These are phyloP conservation scores for Didymella pinodella DNA, from an alignment of 2,329 filamentous ascomycete species.

Conservation along the genomic window DNA sequence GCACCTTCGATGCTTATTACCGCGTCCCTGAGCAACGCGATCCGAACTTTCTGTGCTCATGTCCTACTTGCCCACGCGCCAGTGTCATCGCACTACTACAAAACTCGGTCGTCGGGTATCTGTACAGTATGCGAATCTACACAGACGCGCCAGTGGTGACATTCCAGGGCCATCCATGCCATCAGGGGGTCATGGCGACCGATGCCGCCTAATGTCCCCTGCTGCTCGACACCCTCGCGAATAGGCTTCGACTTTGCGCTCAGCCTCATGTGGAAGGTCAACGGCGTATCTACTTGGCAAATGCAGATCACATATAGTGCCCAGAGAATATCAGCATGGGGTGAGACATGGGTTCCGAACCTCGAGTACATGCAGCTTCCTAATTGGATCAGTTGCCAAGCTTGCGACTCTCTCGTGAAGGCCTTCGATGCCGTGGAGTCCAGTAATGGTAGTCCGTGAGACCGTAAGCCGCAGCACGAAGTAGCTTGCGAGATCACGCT, in stretches of 20 bases:
- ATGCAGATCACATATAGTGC: conserved; percentile 22
- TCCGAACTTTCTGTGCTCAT: background rate
- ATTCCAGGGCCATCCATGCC: conserved; percentile 4
- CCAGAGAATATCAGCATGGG: conserved; percentile 10
- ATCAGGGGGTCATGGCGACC: conserved; percentile 9
- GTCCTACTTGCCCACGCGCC: background rate
- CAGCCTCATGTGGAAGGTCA: conserved; percentile 25
- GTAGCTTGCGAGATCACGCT: conserved; percentile 19
- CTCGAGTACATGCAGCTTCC: conserved; percentile 17
- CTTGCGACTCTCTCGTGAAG: conserved; percentile 11
- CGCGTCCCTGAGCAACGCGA: conserved; percentile 4
- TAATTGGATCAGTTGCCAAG: conserved; percentile 18
- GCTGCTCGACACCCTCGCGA: conserved; percentile 12
- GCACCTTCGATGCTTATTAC: conserved; percentile 1
- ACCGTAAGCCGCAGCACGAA: conserved; percentile 17
- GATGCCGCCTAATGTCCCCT: conserved; percentile 19
- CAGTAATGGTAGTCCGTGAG: conserved; percentile 12
- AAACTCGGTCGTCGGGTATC: background rate
- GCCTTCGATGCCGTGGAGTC: conserved; percentile 14
- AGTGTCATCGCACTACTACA: background rate
- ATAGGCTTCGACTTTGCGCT: conserved; percentile 8
- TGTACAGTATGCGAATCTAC: background rate
- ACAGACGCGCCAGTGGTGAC: background rate
- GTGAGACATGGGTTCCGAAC: conserved; percentile 9
- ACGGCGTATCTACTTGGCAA: conserved; percentile 20